Evolutionary conservation across 2,329 filamentous ascomycete genomes (phyloP).

Genomic region (Nectriaceae sp.): DNA sequence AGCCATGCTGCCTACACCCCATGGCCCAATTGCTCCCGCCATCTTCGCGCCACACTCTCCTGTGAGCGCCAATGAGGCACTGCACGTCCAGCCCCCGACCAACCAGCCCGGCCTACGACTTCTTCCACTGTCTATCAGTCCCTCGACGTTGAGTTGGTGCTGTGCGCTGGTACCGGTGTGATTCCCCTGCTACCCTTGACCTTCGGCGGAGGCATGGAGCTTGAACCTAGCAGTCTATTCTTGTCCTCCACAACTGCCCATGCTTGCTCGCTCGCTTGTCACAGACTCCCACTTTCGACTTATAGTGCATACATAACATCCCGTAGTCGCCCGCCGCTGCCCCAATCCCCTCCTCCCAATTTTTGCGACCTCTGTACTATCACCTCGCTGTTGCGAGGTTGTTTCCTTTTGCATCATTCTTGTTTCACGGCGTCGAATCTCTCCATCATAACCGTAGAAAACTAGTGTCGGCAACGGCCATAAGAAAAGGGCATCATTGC

Average conservation of each 20-base stretch:
- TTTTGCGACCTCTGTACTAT: slow-evolving; percentile 43
- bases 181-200: slow-evolving; percentile 10
- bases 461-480: slow-evolving; percentile 42
- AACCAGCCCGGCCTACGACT: neutral
- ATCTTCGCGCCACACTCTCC: slow-evolving; percentile 13
- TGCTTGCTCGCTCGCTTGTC: slow-evolving; percentile 22
- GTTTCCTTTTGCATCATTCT: slow-evolving; percentile 30
- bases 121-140: neutral
- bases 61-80: slow-evolving; percentile 10
- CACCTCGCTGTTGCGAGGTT: slow-evolving; percentile 35
- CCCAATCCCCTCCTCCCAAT: slow-evolving; percentile 37
- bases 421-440: slow-evolving; percentile 29
- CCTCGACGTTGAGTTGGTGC: neutral
- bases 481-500: slow-evolving; percentile 20
- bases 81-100: neutral
- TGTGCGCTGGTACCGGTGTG: slow-evolving; percentile 21
- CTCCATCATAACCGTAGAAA: slow-evolving; percentile 23
- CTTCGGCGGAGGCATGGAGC: neutral
- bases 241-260: slow-evolving; percentile 28
- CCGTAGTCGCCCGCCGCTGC: slow-evolving; percentile 45
- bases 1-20: neutral
- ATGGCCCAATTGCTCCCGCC: slow-evolving; percentile 4
- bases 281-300: slow-evolving; percentile 13
- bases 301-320: slow-evolving; percentile 50
- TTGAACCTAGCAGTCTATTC: slow-evolving; percentile 24